Base-by-base conservation (phyloP, 495 filamentous ascomycete species). In the Bombardia bombarda region DNA sequence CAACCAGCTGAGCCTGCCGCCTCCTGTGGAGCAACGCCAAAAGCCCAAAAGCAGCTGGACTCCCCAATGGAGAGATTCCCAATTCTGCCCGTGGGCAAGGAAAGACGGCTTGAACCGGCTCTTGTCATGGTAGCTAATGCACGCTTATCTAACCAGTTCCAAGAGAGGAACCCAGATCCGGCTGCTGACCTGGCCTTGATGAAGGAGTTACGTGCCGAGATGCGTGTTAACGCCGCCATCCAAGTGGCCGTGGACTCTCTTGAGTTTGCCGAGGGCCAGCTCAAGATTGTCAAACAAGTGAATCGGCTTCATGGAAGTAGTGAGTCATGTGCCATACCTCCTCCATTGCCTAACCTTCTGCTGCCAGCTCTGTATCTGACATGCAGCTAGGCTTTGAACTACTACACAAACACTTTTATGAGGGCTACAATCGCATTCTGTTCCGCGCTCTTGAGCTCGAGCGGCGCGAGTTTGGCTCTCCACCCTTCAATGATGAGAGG, bases 161-260 rank as follows among this genome's bases (percentile, higher is more conserved):
- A n/a, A n/a, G n/a, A n/a, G n/a, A n/a, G n/a, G n/a, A n/a, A n/a
- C n/a, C 26, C 40, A 5, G 34, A 44, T 18, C 35, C 41, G 8
- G 39, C 45, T 3, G 36, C 44, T 7, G 48, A 47, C 14, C 32
- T 46, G 1, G 36, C 46, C 12, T 40, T 61, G 18, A 20, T 42
- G 13, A 49, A 52, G 26, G 56, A 55, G 6, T 33, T 61, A 2
- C 50, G 50, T 0, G 53, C 58, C 19, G 58, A 61, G 38, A 54
- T 59, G 49, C 56, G 58, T 7, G 58, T 61, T 17, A 57, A 61
- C 18, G 48, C 56, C 3, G 58, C 58, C 14, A 59, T 61, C 21
- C 52, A 57, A 13, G 56, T 61, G 7, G 58, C 58, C 22, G 43
- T 61, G 4, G 58, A 61, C 34, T 52, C 58, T 0, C 46, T 61